Evolutionary conservation across 768 basidiomycete genomes (phyloP).

Genomic region (Auricularia cornea): DNA sequence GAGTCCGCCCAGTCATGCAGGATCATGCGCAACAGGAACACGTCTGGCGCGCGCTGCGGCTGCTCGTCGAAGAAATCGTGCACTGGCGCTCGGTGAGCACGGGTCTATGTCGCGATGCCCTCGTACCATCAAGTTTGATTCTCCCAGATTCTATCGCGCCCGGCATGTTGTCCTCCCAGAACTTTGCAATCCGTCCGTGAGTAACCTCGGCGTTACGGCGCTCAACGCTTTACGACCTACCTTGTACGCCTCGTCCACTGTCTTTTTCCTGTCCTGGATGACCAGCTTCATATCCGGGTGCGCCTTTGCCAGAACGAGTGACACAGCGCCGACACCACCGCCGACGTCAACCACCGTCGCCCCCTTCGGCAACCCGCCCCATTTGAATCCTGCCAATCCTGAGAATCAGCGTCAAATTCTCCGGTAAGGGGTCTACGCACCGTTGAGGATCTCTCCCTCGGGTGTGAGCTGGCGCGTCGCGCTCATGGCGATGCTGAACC

Average conservation of each 20-base stretch:
- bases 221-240: not conserved
- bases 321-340: conserved; percentile 12
- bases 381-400: not conserved
- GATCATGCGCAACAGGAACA: too few species aligned
- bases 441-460: not conserved
- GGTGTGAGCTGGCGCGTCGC: not conserved
- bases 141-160: too few species aligned
- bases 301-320: conserved; percentile 7
- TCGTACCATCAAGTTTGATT: too few species aligned
- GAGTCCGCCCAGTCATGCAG: too few species aligned
- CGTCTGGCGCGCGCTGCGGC: too few species aligned
- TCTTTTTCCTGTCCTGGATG: conserved; percentile 14
- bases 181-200: not conserved
- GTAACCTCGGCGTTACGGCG: not conserved
- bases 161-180: conserved; percentile 5
- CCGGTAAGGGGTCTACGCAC: too few species aligned
- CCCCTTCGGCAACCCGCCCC: conserved; percentile 6
- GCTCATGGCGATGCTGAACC: conserved; percentile 28
- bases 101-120: too few species aligned
- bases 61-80: too few species aligned
- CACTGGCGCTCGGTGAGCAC: too few species aligned
- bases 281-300: conserved; percentile 10
- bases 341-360: conserved; percentile 18
- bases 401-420: too few species aligned
- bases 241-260: conserved; percentile 9